A percentile compares a stretch with the other conserved stretches of the same genome.
These are phyloP conservation scores for Podila verticillata DNA, from an alignment of 192 early-diverging fungal species.

Conservation along the genomic window DNA sequence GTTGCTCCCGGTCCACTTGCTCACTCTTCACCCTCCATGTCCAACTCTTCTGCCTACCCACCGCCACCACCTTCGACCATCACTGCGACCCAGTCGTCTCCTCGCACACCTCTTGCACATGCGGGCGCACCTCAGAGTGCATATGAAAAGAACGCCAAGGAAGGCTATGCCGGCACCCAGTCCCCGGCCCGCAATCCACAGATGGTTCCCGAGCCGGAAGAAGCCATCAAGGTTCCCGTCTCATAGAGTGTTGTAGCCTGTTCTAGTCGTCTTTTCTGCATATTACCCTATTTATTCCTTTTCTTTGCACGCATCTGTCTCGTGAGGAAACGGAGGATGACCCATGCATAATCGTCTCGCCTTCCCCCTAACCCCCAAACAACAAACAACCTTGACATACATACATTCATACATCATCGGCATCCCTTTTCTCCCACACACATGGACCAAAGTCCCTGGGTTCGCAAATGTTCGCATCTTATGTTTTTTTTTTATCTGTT, in stretches of 20 bases:
- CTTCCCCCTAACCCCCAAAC: too few relatives aligned
- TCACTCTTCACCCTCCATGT: constrained; percentile 29
- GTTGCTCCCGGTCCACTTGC: constrained; percentile 4
- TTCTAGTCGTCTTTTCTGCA: neutral
- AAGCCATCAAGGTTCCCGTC: constrained; percentile 2
- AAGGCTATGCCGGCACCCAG: constrained; percentile 5
- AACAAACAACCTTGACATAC: too few relatives aligned
- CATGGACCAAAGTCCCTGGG: too few relatives aligned
- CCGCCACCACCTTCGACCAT: constrained; percentile 12
- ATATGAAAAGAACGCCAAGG: constrained; percentile 18
- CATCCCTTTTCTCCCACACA: too few relatives aligned
- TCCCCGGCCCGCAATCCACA: constrained; percentile 21
- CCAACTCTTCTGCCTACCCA: constrained; percentile 17
- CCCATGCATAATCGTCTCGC: too few relatives aligned
- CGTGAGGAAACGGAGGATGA: too few relatives aligned
- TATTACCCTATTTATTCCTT: too few relatives aligned
- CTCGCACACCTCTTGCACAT: constrained; percentile 12
- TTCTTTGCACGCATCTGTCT: too few relatives aligned
- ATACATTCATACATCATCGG: too few relatives aligned
- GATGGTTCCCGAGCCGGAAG: constrained; percentile 15
- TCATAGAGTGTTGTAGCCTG: neutral
- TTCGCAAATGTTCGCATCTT: too few relatives aligned
- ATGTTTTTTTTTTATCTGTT: too few relatives aligned
- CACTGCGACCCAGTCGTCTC: neutral
- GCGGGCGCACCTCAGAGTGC: neutral